Conservation (phyloP, 1,284 basidiomycete species). For the Rhodofomes roseus region DNA sequence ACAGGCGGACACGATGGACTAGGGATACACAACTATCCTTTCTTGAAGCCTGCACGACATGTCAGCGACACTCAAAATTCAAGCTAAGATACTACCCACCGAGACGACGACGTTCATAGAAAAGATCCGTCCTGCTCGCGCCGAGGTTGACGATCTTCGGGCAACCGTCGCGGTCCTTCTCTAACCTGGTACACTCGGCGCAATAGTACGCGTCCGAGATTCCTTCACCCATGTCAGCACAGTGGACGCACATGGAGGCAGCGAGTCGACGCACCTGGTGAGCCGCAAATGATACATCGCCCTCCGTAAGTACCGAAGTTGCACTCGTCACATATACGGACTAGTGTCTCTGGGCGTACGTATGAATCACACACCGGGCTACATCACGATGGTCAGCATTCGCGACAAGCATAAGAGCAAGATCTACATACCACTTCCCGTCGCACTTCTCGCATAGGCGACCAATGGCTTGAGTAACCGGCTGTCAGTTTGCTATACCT, state of each 20-base stretch:
- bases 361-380: constrained; percentile 99
- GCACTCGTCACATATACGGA: constrained; percentile 98
- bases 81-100: constrained; percentile 39
- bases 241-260: background rate
- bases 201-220: constrained; percentile 98
- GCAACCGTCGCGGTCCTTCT: constrained; percentile 98
- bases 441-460: constrained; percentile 99
- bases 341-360: constrained; percentile 95
- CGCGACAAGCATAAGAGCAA: background rate
- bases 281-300: constrained; percentile 95
- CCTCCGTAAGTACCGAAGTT: constrained; percentile 98
- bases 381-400: background rate
- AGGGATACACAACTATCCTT: constrained; percentile 49
- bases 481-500: background rate
- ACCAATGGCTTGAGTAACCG: constrained; percentile 71
- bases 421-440: constrained; percentile 85
- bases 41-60: constrained; percentile 63
- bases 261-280: constrained; percentile 57
- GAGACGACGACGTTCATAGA: constrained; percentile 82
- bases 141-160: constrained; percentile 98
- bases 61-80: background rate
- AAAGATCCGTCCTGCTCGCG: constrained; percentile 83
- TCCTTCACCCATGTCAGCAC: constrained; percentile 43
- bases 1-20: background rate
- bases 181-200: constrained; percentile 92